Conservation (phyloP, 352 stramenopile genomes). For the Phytophthora melonis region DNA sequence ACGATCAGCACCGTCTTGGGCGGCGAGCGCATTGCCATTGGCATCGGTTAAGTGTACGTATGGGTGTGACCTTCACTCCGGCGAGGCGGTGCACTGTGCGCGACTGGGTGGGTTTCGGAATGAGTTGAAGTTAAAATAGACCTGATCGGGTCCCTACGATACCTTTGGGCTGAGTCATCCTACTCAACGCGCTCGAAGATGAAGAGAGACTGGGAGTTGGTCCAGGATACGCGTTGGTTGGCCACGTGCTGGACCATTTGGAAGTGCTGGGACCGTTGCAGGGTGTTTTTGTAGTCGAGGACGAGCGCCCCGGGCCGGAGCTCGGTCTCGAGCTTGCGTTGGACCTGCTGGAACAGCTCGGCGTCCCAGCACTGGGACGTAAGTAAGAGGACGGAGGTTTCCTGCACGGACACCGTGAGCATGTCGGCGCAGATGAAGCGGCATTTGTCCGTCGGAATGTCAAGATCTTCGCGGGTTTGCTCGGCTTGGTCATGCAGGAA, state of each 20-base stretch:
- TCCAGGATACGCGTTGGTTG: slow-evolving; percentile 55
- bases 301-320: slow-evolving; percentile 44
- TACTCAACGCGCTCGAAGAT: slow-evolving; percentile 34
- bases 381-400: slow-evolving; percentile 51
- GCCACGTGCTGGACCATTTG: slow-evolving; percentile 30
- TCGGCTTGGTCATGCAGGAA: slow-evolving; percentile 49
- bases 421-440: slow-evolving; percentile 56
- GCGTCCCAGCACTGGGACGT: slow-evolving; percentile 74
- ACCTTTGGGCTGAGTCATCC: not conserved
- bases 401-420: slow-evolving; percentile 40
- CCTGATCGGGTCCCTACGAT: not conserved
- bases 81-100: not conserved
- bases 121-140: slow-evolving; percentile 30
- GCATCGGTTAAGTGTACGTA: too few species aligned
- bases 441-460: slow-evolving; percentile 22
- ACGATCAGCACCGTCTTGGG: slow-evolving; percentile 79
- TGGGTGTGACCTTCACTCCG: slow-evolving; percentile 31
- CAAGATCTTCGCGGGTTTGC: slow-evolving; percentile 19
- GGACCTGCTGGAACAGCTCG: slow-evolving; percentile 42
- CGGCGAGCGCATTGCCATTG: not conserved
- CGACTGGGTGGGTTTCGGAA: slow-evolving; percentile 24
- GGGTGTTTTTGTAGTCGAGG: slow-evolving; percentile 61
- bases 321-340: slow-evolving; percentile 53
- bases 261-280: slow-evolving; percentile 42
- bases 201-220: slow-evolving; percentile 46